Evolutionary conservation across 768 basidiomycete genomes (phyloP).

Genomic region (Tylopilus intermedius): DNA sequence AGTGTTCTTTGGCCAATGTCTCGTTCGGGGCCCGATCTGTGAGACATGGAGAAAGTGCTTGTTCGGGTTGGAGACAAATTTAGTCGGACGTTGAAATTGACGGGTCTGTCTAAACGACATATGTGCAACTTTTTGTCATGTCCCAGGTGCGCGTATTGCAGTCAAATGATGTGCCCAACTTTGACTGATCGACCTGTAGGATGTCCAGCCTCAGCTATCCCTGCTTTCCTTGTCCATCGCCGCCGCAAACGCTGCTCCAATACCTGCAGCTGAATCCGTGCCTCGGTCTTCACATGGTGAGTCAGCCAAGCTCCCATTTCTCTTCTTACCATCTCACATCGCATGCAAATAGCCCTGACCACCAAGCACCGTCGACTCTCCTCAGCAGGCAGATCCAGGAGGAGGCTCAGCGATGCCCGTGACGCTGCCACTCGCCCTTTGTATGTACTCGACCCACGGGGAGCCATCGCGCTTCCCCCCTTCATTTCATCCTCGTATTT

Average conservation of each 20-base stretch:
- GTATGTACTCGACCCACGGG: conserved; percentile 42
- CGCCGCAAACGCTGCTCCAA: conserved; percentile 47
- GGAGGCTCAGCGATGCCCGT: conserved; percentile 72
- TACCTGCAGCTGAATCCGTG: conserved; percentile 30
- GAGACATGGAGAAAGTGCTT: background rate
- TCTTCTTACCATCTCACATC: background rate
- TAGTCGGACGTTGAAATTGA: conserved; percentile 26
- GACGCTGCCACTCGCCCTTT: conserved; percentile 71
- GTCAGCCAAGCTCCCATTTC: background rate
- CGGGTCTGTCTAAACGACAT: background rate
- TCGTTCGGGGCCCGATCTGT: background rate
- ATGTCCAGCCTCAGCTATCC: conserved; percentile 32
- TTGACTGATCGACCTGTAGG: conserved; percentile 2
- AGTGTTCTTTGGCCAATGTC: background rate
- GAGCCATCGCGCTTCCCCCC: background rate
- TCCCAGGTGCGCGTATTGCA: conserved; percentile 16
- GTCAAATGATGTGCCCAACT: too few species aligned
- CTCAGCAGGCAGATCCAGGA: conserved; percentile 63
- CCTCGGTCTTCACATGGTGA: conserved; percentile 16
- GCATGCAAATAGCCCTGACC: conserved; percentile 9
- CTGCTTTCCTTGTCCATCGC: conserved; percentile 67
- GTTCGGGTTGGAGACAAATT: conserved; percentile 22
- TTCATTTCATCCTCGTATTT: background rate
- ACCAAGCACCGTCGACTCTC: conserved; percentile 64
- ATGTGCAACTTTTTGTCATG: conserved; percentile 15